A percentile compares a stretch with the other conserved stretches of the same genome.
Evolutionary conservation across 1,284 basidiomycete genomes (phyloP).

Genomic region (Taiwanofungus camphoratus): DNA sequence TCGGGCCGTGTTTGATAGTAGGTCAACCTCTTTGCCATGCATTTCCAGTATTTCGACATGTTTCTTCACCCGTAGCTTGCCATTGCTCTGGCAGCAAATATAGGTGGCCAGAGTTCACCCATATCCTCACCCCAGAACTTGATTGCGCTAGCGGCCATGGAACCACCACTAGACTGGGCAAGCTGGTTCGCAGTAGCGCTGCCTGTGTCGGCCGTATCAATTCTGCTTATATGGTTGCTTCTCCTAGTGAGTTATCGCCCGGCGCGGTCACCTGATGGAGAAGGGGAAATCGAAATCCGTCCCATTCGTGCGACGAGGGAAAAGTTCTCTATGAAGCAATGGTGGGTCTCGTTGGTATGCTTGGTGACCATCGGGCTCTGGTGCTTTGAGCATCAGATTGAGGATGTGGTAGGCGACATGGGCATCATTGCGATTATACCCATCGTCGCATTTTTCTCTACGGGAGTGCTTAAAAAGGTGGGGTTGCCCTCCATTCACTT

Average conservation of each 20-base stretch:
- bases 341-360: constrained; percentile 85
- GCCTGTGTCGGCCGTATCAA: constrained; percentile 83
- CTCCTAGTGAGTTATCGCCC: constrained; percentile 82
- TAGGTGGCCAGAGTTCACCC: constrained; percentile 95
- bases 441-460: constrained; percentile 91
- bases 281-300: constrained; percentile 78
- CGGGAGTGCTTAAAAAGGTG: constrained; percentile 91
- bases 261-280: constrained; percentile 63
- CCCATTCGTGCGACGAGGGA: constrained; percentile 80
- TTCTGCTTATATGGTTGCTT: constrained; percentile 88
- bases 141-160: constrained; percentile 88
- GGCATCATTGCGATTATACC: constrained; percentile 95
- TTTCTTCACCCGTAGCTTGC: constrained; percentile 58
- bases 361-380: constrained; percentile 86
- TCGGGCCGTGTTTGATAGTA: constrained; percentile 89
- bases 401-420: constrained; percentile 89
- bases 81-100: constrained; percentile 96
- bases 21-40: constrained; percentile 26
- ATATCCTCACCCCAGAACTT: constrained; percentile 97
- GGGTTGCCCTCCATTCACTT: constrained; percentile 10
- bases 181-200: constrained; percentile 94
- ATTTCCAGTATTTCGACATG: constrained; percentile 4
- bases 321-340: constrained; percentile 79
- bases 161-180: constrained; percentile 83
- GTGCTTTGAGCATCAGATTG: constrained; percentile 85